Base-by-base conservation (phyloP, 352 stramenopile genomes). In the Thraustochytrium striatum region DNA sequence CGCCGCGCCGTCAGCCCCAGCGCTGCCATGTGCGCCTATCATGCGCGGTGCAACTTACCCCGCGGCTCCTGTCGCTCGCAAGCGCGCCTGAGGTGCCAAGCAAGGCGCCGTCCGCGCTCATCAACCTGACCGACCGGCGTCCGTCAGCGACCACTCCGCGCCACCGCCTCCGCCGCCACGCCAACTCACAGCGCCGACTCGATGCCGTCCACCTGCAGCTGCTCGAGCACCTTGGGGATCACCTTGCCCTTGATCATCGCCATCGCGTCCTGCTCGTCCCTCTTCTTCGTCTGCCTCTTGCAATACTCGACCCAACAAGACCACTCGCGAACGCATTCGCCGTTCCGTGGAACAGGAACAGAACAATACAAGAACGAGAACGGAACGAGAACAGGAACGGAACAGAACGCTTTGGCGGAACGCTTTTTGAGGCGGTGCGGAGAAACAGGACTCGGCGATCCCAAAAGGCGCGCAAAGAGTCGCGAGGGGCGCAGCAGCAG, bases 141-240 rank as follows among this genome's bases (percentile, higher is more conserved):
- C 53, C 7, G 25, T 61, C 53, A 36, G 32, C 53, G n/a, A 19
- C 53, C 2, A 75, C 13, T 47, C 13, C 9, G 33, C 8, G 11
- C 62, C 21, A 72, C 33, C 62, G n/a, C 2, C 44, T 0, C 28
- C 62, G 16, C 28, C 13, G 38, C 25, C n/a, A n/a, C n/a, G n/a
- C 8, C 38, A 69, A 75, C 65, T 25, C 61, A 75, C 65, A 75
- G 52, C 9, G 65, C 58, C 3, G 65, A 72, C 35, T 75, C 65
- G 25, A 75, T 75, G 41, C 65, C 65, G 30, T 39, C 47, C 1
- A 25, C 7, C 19, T 75, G 39, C 25, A 75, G 2, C 43, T 75
- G 65, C 65, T 75, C 65, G 9, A 75, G 65, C 32, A 75, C 52
- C 65, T 32, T 58, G n/a, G 65, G 65, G 36, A 75, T 75, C 50